phyloP scores from a whole-genome alignment of 1,284 basidiomycete species.

The Apiotrichum mycotoxinovorans region DNA sequence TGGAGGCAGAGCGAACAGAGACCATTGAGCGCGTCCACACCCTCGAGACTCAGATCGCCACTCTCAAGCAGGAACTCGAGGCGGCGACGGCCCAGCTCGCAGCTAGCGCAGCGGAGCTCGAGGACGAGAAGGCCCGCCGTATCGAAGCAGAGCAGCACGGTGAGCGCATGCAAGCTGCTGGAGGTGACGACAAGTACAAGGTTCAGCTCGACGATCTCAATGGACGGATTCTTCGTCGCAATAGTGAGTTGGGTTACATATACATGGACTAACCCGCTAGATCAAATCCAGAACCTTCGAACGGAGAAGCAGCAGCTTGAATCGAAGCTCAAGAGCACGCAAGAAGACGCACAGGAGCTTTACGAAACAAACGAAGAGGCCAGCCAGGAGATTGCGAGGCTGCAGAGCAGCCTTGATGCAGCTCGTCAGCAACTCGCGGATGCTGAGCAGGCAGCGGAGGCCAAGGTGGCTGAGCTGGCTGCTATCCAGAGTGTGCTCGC shows the following conservation, averaged over 20 bases:
- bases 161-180: background rate
- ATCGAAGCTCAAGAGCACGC: constrained; percentile 4
- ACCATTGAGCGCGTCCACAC: background rate
- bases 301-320: constrained; percentile 9
- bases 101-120: background rate
- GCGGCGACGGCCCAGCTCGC: background rate
- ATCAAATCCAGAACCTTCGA: constrained; percentile 3
- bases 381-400: background rate
- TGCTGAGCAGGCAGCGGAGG: background rate
- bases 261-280: background rate
- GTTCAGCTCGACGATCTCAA: background rate
- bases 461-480: background rate
- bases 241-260: background rate
- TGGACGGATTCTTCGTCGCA: background rate
- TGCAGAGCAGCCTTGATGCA: background rate
- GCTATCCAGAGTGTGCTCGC: background rate
- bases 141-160: constrained; percentile 1
- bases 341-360: constrained; percentile 9
- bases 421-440: background rate
- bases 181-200: background rate
- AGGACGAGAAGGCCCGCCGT: constrained; percentile 2
- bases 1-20: constrained; percentile 7
- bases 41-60: constrained; percentile 6
- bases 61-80: background rate
- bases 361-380: constrained; percentile 1